A percentile compares a stretch with the other conserved stretches of the same genome.
These are phyloP conservation scores for Amaranthus tricolor DNA, from an alignment of 179 eudicot species.

Conservation along the genomic window DNA sequence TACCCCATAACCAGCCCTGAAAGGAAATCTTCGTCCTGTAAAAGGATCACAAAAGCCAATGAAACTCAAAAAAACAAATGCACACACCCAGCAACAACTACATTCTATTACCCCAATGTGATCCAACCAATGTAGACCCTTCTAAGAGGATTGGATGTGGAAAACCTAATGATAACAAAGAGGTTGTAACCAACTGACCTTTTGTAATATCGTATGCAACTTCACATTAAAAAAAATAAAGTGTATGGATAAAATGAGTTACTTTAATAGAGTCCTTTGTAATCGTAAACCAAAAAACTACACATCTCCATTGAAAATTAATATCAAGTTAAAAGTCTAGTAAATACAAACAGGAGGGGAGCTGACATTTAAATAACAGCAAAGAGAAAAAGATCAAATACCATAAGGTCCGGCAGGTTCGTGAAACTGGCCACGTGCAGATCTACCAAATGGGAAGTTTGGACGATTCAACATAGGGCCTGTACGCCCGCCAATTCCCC, in stretches of 20 bases:
- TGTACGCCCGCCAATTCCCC: conserved; percentile 48
- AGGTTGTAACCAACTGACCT: no score
- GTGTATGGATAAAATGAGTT: no score
- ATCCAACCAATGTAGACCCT: no score
- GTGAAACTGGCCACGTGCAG: conserved; percentile 48
- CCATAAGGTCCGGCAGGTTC: conserved; percentile 58
- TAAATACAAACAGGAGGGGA: not conserved
- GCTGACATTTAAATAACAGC: not conserved
- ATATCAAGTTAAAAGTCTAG: not conserved
- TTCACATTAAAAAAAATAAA: no score
- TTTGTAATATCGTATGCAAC: no score
- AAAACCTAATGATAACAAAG: no score
- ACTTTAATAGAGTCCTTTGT: no score
- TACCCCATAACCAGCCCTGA: conserved; percentile 41
- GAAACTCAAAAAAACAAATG: not conserved
- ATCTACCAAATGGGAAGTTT: conserved; percentile 55
- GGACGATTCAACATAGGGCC: conserved; percentile 40
- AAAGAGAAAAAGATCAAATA: conserved; percentile 12
- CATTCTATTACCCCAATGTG: not conserved
- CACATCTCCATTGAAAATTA: no score
- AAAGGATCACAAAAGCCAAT: conserved; percentile 10
- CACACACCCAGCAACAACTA: not conserved
- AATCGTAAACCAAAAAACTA: no score
- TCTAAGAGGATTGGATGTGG: no score
- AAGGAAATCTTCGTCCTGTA: conserved; percentile 63